Conservation (phyloP, 345 rosid genomes). For the Ceriops zippeliana region DNA sequence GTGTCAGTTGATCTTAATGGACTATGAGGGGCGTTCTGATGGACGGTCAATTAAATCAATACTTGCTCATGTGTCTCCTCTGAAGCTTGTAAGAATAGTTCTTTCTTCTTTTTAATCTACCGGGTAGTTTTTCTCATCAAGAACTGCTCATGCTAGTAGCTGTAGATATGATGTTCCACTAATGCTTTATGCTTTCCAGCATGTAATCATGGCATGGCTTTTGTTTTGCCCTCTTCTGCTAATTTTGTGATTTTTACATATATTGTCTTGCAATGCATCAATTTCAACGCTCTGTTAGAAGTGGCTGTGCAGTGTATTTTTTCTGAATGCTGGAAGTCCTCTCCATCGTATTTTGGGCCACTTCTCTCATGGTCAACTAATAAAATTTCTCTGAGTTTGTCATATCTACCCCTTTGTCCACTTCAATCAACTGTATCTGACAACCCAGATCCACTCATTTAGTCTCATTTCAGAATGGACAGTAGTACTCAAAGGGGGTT, state of each 20-base stretch:
- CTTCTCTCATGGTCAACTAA: not conserved
- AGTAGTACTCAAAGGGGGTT: not conserved
- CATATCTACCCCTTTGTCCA: no score
- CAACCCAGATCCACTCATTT: no score
- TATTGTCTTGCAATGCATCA: not conserved
- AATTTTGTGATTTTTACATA: not conserved
- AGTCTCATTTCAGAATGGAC: not conserved
- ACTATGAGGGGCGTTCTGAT: slow-evolving; percentile 95
- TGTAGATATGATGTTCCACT: not conserved
- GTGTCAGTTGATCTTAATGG: slow-evolving; percentile 76
- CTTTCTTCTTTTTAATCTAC: slow-evolving; percentile 13
- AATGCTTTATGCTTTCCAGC: not conserved
- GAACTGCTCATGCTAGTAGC: not conserved
- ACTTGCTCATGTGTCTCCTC: slow-evolving; percentile 88
- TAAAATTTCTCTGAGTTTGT: no score
- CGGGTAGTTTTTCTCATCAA: not conserved
- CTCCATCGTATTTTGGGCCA: not conserved
- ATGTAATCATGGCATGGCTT: slow-evolving; percentile 3
- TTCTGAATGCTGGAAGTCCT: not conserved
- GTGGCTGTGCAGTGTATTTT: no score
- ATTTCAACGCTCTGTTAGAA: not conserved
- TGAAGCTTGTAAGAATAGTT: slow-evolving; percentile 70
- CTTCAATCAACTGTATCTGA: no score
- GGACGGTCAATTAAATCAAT: slow-evolving; percentile 89
- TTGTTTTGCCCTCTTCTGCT: not conserved